phyloP scores from a whole-genome alignment of 1,284 basidiomycete genomes.

The Ganoderma multipileum region DNA sequence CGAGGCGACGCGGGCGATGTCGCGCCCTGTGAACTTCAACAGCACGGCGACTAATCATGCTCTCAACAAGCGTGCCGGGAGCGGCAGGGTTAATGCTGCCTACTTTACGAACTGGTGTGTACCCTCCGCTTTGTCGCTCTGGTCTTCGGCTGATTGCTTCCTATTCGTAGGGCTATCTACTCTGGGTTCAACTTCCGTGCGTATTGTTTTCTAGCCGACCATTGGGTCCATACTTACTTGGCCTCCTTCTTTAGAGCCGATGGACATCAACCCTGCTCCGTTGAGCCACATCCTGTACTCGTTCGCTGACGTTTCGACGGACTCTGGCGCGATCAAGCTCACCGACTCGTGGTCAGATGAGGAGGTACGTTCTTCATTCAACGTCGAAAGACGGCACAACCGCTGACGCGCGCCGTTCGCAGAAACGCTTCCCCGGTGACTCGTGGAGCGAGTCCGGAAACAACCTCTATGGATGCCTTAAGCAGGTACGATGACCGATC shows the following conservation, averaged over 20 bases:
- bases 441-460: constrained; percentile 70
- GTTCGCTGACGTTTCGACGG: constrained; percentile 82
- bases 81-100: constrained; percentile 59
- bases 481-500: constrained; percentile 62
- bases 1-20: constrained; percentile 62
- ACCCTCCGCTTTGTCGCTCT: neutral
- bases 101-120: constrained; percentile 73
- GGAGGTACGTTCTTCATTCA: constrained; percentile 53
- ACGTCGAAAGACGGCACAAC: neutral
- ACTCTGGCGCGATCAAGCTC: constrained; percentile 70
- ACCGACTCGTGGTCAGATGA: constrained; percentile 88
- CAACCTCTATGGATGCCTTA: constrained; percentile 88
- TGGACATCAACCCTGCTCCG: constrained; percentile 60
- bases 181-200: constrained; percentile 74
- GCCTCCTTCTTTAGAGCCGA: constrained; percentile 55
- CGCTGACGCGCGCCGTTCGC: neutral
- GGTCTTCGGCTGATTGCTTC: constrained; percentile 24
- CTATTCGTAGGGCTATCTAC: constrained; percentile 73
- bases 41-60: constrained; percentile 42
- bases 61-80: constrained; percentile 50
- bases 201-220: constrained; percentile 28
- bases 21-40: constrained; percentile 57
- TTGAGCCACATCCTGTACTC: constrained; percentile 84
- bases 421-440: constrained; percentile 74
- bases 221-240: neutral